Evolutionary conservation across 495 filamentous ascomycete species (phyloP).

Genomic region (Neurospora sp.): DNA sequence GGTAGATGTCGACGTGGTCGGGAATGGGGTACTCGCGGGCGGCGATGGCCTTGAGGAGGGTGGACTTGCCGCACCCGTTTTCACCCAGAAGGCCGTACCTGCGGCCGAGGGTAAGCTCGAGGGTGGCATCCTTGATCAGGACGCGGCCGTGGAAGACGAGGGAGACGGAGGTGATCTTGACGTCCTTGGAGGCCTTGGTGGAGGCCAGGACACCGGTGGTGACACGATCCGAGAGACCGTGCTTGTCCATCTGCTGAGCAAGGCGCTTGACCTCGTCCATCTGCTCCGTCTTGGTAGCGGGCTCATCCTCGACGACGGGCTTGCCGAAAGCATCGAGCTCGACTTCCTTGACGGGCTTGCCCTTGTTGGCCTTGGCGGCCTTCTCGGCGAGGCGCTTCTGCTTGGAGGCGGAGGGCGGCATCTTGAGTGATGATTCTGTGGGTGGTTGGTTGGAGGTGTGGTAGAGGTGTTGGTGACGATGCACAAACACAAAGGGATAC

Average conservation of each 20-base stretch:
- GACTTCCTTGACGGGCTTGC: conserved; percentile 67
- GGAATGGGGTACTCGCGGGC: conserved; percentile 91
- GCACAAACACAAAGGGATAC: not conserved
- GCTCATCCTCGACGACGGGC: conserved; percentile 48
- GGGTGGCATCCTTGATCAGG: conserved; percentile 80
- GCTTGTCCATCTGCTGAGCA: conserved; percentile 80
- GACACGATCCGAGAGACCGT: conserved; percentile 93
- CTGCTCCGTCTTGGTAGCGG: conserved; percentile 60
- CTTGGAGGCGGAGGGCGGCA: conserved; percentile 95
- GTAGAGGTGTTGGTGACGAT: not conserved
- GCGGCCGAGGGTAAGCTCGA: conserved; percentile 88
- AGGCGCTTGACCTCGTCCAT: conserved; percentile 66
- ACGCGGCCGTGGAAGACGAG: conserved; percentile 97
- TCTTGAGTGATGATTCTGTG: conserved; percentile 21
- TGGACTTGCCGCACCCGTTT: conserved; percentile 99
- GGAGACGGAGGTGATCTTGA: conserved; percentile 89
- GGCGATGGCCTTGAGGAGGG: conserved; percentile 87
- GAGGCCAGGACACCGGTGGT: conserved; percentile 95
- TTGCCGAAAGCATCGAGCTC: conserved; percentile 52
- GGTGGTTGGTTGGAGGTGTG: not conserved
- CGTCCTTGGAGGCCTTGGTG: conserved; percentile 70
- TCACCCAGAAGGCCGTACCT: conserved; percentile 93
- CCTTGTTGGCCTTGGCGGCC: conserved; percentile 62
- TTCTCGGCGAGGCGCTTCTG: conserved; percentile 95
- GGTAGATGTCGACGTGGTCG: conserved; percentile 96